Evolutionary conservation across 768 basidiomycete genomes (phyloP).

Genomic region (Tricholomella constricta): DNA sequence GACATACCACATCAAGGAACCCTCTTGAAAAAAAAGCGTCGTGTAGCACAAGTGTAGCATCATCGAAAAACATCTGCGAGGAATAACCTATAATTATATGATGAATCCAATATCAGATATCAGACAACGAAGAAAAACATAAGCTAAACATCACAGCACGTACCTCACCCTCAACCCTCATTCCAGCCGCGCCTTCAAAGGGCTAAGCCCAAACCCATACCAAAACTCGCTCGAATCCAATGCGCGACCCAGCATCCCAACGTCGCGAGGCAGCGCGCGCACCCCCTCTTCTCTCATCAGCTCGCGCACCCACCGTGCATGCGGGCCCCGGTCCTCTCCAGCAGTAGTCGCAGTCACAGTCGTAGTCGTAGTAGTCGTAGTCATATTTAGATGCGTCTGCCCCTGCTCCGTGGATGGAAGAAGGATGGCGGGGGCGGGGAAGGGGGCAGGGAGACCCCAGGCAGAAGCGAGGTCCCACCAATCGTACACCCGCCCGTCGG

Average conservation of each 20-base stretch:
- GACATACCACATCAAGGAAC: too few relatives aligned
- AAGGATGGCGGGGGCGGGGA: not conserved
- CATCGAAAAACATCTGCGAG: too few relatives aligned
- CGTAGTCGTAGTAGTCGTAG: not conserved
- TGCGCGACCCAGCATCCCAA: conserved; percentile 50
- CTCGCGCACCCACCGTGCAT: conserved; percentile 57
- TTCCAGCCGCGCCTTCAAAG: conserved; percentile 39
- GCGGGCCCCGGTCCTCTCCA: conserved; percentile 34
- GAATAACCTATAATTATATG: too few relatives aligned
- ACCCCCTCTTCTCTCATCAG: conserved; percentile 55
- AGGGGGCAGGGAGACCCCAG: conserved; percentile 38
- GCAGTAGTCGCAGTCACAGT: not conserved
- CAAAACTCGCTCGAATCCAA: conserved; percentile 67
- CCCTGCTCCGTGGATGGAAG: not conserved
- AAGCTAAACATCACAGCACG: too few relatives aligned
- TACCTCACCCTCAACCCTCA: too few relatives aligned
- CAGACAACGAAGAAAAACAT: too few relatives aligned
- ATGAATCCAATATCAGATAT: too few relatives aligned
- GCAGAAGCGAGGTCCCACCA: conserved; percentile 69
- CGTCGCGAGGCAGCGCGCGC: conserved; percentile 52
- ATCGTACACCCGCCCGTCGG: conserved; percentile 59
- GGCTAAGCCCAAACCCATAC: conserved; percentile 46
- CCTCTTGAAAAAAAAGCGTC: too few relatives aligned
- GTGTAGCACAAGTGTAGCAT: too few relatives aligned
- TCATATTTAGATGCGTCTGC: not conserved